Base-by-base conservation (phyloP, 345 rosid species). In the Stellera chamaejasme region DNA sequence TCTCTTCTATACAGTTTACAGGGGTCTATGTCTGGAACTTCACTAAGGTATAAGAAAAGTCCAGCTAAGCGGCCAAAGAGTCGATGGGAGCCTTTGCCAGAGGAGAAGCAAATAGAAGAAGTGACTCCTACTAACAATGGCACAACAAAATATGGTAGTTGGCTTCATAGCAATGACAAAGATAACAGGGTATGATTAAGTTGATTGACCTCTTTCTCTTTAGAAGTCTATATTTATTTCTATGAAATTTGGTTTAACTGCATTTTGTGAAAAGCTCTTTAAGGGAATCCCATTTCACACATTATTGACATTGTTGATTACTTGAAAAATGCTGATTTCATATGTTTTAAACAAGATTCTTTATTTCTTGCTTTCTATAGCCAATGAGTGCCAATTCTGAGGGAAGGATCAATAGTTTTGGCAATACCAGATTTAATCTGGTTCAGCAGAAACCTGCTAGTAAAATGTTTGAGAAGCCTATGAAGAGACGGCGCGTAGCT, bases 51-150 rank as follows among this genome's bases (percentile, higher is more conserved):
- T 51, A 74, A 65, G 65, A 87, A 70, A 71, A 90, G 95, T 68
- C 93, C 95, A 57, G 66, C 73, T 51, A 79, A 79, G 72, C 79
- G 93, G 67, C 52, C 87, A 56, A 92, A 92, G 73, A 92, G 99
- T 65, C 80, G 99, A 72, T 94, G 99, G 99, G 99, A 90, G 82
- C 99, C 99, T 58, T 57, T 94, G 61, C 77, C 66, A 27, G 96
- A 83, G 72, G 80, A 74, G 68, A 90, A 87, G 65, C 58, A 67
- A 10, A 66, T 67, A 63, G 85, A 78, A 45, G 82, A 76, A 53
- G 62, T 74, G 49, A 67, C 69, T 64, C 56, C 79, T 63, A 56
- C 60, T 44, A 66, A 54, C 61, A 77, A 57, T 72, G 67, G 61
- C 66, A 60, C 68, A 56, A 66, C 62, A 62, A 82, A 77, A 70